Base-by-base conservation (phyloP, 2,329 filamentous ascomycete genomes). In the Hypomyces perniciosus region DNA sequence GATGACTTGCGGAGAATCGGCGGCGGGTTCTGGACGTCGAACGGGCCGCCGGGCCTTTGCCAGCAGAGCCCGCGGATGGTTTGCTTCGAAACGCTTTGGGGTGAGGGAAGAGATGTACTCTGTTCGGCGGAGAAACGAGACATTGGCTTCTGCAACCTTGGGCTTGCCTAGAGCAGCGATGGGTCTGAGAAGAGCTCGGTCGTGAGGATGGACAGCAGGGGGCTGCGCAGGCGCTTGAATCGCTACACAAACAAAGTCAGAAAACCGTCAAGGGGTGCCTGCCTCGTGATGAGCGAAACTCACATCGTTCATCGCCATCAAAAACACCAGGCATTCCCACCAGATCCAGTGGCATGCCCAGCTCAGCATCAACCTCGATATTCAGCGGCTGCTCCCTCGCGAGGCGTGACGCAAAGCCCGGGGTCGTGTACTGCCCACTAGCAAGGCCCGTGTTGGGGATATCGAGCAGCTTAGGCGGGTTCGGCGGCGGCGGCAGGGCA, bases 311-410 rank as follows among this genome's bases (percentile, higher is more conserved):
- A 67, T 97, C 90, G 52, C 91, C 92, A 62, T 97, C 85, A 64
- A 97, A 96, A 51, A 97, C 85, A 30, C 91, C 90, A 6, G 92
- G 92, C 73, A 97, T 89, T 62, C 93, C 93, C 52, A 97, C 87
- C 59, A 99, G 73, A 67, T 97, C 92, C 65, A 99, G 83, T 53
- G 91, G 90, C 93, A 99, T 97, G 52, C 93, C 93, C 60, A 97
- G 80, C 74, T 99, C 93, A 7, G 91, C 93, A 80, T 99, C 93
- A 30, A 90, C 90, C 71, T 99, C 93, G 55, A 99, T 93, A 65
- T 96, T 97, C 44, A 96, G 77, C 47, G 92, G 88, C 73, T 97
- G 93, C 64, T 96, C 90, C 63, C 92, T 80, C 13, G 88, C 90
- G 59, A 99, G 76, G 56, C 90, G 84, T 42, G 91, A 93, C 30